Percentiles rank a stretch among this genome's conserved stretches.
These are phyloP conservation scores for Peronospora destructor DNA, from an alignment of 352 stramenopile species.

Conservation along the genomic window DNA sequence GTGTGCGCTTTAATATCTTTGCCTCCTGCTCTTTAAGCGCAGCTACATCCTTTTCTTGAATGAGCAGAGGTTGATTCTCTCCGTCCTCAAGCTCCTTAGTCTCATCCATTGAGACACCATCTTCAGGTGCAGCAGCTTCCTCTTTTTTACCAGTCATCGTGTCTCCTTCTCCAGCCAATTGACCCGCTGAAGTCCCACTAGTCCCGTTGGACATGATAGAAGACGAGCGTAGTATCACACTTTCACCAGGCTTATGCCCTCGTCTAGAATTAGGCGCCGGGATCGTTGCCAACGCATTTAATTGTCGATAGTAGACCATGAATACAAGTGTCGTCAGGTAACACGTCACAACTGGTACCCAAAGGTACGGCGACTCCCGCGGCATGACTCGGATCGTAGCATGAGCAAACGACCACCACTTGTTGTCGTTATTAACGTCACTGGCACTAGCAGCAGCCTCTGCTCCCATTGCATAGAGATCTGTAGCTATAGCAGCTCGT, in stretches of 20 bases:
- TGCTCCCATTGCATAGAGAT: conserved; percentile 12
- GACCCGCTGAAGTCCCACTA: conserved; percentile 15
- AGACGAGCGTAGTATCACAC: conserved; percentile 17
- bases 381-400: conserved; percentile 76
- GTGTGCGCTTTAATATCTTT: conserved; percentile 26
- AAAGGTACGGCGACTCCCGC: conserved; percentile 70
- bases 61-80: conserved; percentile 19
- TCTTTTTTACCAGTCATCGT: conserved; percentile 4
- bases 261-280: conserved; percentile 23
- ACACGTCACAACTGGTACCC: conserved; percentile 61
- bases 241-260: conserved; percentile 2
- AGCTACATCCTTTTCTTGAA: conserved; percentile 11
- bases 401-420: conserved; percentile 75
- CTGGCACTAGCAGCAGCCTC: conserved; percentile 6
- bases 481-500: not conserved
- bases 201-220: conserved; percentile 27
- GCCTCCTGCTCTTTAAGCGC: conserved; percentile 8
- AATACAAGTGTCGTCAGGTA: conserved; percentile 79
- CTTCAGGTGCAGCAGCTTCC: conserved; percentile 10
- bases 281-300: conserved; percentile 62
- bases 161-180: conserved; percentile 5
- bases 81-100: conserved; percentile 10
- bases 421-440: conserved; percentile 26
- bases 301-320: conserved; percentile 54
- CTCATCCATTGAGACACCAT: conserved; percentile 7